These are phyloP conservation scores for Castanea mollissima DNA, from an alignment of 306 rosid species.

Conservation along the genomic window DNA sequence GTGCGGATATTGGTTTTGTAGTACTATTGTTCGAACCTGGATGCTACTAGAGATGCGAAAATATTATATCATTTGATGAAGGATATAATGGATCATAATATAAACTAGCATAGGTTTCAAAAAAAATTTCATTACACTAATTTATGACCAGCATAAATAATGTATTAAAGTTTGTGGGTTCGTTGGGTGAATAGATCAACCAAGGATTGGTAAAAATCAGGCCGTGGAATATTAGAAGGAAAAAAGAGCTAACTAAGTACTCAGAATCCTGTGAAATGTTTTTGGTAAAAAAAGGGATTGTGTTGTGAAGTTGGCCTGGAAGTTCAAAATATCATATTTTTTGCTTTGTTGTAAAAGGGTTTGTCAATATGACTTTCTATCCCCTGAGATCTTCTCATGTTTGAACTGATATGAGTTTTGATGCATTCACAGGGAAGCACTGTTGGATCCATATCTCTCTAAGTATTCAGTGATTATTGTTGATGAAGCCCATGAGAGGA, in stretches of 20 bases:
- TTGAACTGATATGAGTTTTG: slow-evolving; percentile 11
- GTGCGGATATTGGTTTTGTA: background rate
- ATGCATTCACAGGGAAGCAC: slow-evolving; percentile 72
- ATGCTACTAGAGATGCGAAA: background rate
- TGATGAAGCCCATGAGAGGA: slow-evolving; percentile 97
- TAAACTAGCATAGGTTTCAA: background rate
- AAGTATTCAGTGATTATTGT: slow-evolving; percentile 84
- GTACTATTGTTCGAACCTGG: background rate
- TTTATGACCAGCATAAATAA: background rate
- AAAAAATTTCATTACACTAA: background rate
- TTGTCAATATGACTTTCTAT: background rate
- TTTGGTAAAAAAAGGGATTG: too few relatives aligned
- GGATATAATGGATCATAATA: background rate
- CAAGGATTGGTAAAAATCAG: too few relatives aligned
- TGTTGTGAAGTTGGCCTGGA: too few relatives aligned
- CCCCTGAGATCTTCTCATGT: background rate
- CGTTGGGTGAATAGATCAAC: too few relatives aligned
- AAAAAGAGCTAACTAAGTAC: too few relatives aligned
- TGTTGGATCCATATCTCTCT: slow-evolving; percentile 82
- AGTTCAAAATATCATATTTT: too few relatives aligned
- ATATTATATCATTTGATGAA: background rate
- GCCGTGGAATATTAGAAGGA: too few relatives aligned
- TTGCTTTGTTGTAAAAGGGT: background rate
- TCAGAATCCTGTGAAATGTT: too few relatives aligned
- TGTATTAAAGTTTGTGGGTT: too few relatives aligned